Evolutionary conservation across 257 asterid species (phyloP).

Genomic region (Solanum chmielewskii): DNA sequence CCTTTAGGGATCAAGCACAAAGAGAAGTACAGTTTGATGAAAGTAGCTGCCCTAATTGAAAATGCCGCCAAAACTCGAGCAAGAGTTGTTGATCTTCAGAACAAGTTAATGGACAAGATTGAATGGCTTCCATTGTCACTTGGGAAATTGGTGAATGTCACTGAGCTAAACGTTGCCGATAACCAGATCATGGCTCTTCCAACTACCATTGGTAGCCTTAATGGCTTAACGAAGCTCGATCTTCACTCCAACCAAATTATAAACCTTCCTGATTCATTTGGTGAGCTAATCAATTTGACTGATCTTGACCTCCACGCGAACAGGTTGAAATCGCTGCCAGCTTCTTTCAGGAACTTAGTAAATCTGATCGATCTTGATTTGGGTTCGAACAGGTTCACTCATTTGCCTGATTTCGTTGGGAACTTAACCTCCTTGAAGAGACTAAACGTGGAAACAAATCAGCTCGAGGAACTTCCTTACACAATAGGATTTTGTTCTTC

Average conservation of each 20-base stretch:
- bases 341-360: slow-evolving; percentile 50
- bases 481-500: slow-evolving; percentile 59
- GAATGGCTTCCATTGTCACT: slow-evolving; percentile 88
- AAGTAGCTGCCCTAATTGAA: slow-evolving; percentile 59
- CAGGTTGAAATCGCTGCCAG: slow-evolving; percentile 60
- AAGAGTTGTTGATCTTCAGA: slow-evolving; percentile 45
- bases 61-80: slow-evolving; percentile 31
- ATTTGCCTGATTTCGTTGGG: slow-evolving; percentile 49
- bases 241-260: slow-evolving; percentile 62
- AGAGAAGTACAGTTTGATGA: slow-evolving; percentile 41
- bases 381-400: slow-evolving; percentile 47
- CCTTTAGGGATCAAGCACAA: slow-evolving; percentile 15
- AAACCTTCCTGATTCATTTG: slow-evolving; percentile 68
- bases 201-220: slow-evolving; percentile 35
- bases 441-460: slow-evolving; percentile 42
- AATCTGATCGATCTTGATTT: slow-evolving; percentile 53
- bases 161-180: slow-evolving; percentile 46
- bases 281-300: slow-evolving; percentile 46
- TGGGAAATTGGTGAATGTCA: slow-evolving; percentile 49
- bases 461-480: slow-evolving; percentile 67
- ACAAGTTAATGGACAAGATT: slow-evolving; percentile 56
- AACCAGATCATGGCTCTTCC: slow-evolving; percentile 85
- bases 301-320: slow-evolving; percentile 55
- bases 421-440: slow-evolving; percentile 40
- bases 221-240: slow-evolving; percentile 43